Base-by-base conservation (phyloP, 2,329 filamentous ascomycete genomes). In the Blastomyces percursus region DNA sequence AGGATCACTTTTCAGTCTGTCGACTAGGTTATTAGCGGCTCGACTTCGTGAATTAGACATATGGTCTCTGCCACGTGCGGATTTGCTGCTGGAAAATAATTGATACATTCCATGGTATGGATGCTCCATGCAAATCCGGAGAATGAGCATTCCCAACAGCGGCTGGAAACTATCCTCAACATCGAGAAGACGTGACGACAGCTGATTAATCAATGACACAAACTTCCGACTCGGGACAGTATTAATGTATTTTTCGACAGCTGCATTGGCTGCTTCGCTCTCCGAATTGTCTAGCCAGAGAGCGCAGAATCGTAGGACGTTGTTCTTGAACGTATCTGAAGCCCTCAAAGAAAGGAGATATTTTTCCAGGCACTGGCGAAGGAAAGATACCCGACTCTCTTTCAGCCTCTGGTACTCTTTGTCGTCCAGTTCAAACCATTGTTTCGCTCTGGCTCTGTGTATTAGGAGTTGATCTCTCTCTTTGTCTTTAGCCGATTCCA, bases 31-130 rank as follows among this genome's bases (percentile, higher is more conserved):
- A 44, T 82, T 83, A 1, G 91, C 91, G 16, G 92, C 91, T 65
- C 81, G 82, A 68, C 88, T 85, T 58, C 94, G 86, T 4, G 88
- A 87, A 24, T 86, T 78, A 0, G 90, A 89, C 3, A 88, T 83
- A 50, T 88, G 84, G 67, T 96, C 93, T 67, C 88, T 86, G 60
- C 80, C 76, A 60, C 74, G 81, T 68, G 87, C 86, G 59, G 83
- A 85, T 69, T 86, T 89, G 54, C 84, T 86, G 27, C 88, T 87
- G 2, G 92, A 90, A 80, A 93, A 96, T 51, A 99, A 90, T 69
- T 97, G 92, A 72, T 99, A 96, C 86, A 97, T 93, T 58, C 91
- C 91, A 72, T 99, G 95, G 73, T 92, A 96, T 0, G 94, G 95
- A 75, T 99, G 94, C 63, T 99, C 91, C 12, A 84, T 81, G 71